A percentile compares a stretch with the other conserved stretches of the same genome.
Evolutionary conservation across 495 filamentous ascomycete species (phyloP).

Genomic region (Penicillium alfredii): DNA sequence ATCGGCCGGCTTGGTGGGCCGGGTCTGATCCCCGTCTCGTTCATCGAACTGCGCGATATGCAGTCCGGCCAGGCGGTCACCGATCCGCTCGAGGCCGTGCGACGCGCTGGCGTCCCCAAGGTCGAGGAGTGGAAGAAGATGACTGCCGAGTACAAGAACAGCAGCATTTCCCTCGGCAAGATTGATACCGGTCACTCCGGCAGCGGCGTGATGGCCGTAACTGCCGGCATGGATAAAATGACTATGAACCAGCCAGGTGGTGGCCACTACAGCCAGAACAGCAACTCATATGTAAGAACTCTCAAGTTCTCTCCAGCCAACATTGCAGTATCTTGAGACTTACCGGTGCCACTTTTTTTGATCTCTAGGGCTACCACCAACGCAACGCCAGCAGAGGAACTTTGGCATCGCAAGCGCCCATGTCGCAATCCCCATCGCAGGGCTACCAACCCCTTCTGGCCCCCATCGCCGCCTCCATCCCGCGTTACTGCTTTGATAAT

Average conservation of each 20-base stretch:
- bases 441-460: conserved; percentile 39
- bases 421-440: conserved; percentile 22
- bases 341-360: too few species aligned
- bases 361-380: conserved; percentile 46
- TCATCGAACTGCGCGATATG: conserved; percentile 96
- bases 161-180: conserved; percentile 90
- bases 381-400: conserved; percentile 42
- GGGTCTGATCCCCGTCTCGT: conserved; percentile 92
- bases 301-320: neutral
- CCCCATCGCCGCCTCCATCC: conserved; percentile 75
- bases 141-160: conserved; percentile 98
- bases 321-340: too few species aligned
- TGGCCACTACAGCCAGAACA: conserved; percentile 34
- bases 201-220: conserved; percentile 43
- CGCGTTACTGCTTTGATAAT: conserved; percentile 91
- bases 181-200: conserved; percentile 54
- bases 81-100: conserved; percentile 82
- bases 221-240: conserved; percentile 74
- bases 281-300: conserved; percentile 44
- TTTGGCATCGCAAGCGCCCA: conserved; percentile 21
- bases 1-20: conserved; percentile 92
- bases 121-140: conserved; percentile 99
- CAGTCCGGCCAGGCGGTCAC: conserved; percentile 71
- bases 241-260: conserved; percentile 51
- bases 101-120: conserved; percentile 85